These are phyloP conservation scores for Glaciozyma martinii DNA, from an alignment of 768 basidiomycete genomes.

Conservation along the genomic window DNA sequence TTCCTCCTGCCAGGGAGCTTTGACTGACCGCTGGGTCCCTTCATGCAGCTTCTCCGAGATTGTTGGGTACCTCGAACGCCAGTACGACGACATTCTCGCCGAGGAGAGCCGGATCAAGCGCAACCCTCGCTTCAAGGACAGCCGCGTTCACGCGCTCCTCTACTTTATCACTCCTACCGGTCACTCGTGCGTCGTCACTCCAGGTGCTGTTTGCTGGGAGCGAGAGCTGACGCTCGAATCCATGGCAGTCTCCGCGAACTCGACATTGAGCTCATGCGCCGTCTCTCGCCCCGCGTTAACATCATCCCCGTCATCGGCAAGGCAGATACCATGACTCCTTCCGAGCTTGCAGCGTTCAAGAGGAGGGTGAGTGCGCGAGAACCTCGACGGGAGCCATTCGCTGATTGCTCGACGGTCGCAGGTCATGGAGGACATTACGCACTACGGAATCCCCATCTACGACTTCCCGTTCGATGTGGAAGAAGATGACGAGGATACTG, in stretches of 20 bases:
- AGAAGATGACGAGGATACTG: slow-evolving; percentile 98
- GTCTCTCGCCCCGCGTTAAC: slow-evolving; percentile 93
- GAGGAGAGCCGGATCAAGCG: slow-evolving; percentile 99
- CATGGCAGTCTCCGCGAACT: slow-evolving; percentile 66
- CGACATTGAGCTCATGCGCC: slow-evolving; percentile 98
- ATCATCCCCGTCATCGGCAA: slow-evolving; percentile 97
- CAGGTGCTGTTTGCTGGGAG: too few relatives aligned
- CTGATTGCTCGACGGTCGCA: slow-evolving; percentile 36
- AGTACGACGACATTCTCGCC: slow-evolving; percentile 97
- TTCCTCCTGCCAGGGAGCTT: not conserved
- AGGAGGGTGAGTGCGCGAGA: slow-evolving; percentile 48
- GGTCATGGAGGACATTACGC: slow-evolving; percentile 99
- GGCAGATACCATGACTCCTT: slow-evolving; percentile 86
- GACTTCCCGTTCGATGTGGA: slow-evolving; percentile 99
- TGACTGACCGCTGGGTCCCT: not conserved
- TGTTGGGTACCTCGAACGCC: slow-evolving; percentile 88
- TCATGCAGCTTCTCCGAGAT: slow-evolving; percentile 82
- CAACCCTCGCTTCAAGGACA: slow-evolving; percentile 97
- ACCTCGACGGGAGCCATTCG: not conserved
- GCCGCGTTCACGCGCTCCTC: slow-evolving; percentile 87
- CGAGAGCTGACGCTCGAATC: not conserved
- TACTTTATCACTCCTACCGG: slow-evolving; percentile 99
- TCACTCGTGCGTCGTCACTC: slow-evolving; percentile 68
- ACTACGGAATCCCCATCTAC: slow-evolving; percentile 96
- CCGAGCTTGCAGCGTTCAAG: slow-evolving; percentile 90